Evolutionary conservation across 352 stramenopile genomes (phyloP).

Genomic region (Globisporangium middletonii): DNA sequence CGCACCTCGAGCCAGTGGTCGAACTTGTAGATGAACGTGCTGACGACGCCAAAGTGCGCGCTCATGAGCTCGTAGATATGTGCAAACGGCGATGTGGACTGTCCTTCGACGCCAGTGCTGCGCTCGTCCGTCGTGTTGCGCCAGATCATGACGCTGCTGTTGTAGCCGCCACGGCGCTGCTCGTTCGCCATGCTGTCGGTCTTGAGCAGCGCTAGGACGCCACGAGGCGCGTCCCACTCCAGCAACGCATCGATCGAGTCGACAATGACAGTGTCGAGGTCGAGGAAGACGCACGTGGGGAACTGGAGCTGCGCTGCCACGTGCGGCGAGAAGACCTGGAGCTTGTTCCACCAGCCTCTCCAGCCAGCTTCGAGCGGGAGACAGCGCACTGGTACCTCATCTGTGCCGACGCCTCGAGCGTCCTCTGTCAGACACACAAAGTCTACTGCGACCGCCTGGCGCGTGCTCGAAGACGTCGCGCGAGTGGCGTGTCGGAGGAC

Average conservation of each 20-base stretch:
- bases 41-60: conserved; percentile 28
- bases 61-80: conserved; percentile 35
- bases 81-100: conserved; percentile 7
- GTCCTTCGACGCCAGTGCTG: not conserved
- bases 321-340: conserved; percentile 43
- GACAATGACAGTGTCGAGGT: conserved; percentile 76
- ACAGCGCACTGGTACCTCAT: conserved; percentile 18
- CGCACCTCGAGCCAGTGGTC: conserved; percentile 80
- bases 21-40: conserved; percentile 76
- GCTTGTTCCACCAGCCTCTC: conserved; percentile 83
- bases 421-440: conserved; percentile 79
- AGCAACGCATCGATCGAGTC: conserved; percentile 30
- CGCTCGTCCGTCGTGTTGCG: not conserved
- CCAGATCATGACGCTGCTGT: conserved; percentile 77
- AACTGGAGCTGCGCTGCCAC: conserved; percentile 10
- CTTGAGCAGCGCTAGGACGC: conserved; percentile 26
- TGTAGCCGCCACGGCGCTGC: conserved; percentile 46
- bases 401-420: conserved; percentile 21
- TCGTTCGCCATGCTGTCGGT: conserved; percentile 76
- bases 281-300: conserved; percentile 46
- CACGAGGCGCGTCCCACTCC: conserved; percentile 8
- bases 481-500: conserved; percentile 25
- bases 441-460: conserved; percentile 11
- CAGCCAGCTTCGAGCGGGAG: conserved; percentile 25
- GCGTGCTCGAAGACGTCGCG: not conserved